Percentiles rank a stretch among this genome's conserved stretches.
phyloP scores from a whole-genome alignment of 139 green algal genomes.

The Ettlia oleoabundans region DNA sequence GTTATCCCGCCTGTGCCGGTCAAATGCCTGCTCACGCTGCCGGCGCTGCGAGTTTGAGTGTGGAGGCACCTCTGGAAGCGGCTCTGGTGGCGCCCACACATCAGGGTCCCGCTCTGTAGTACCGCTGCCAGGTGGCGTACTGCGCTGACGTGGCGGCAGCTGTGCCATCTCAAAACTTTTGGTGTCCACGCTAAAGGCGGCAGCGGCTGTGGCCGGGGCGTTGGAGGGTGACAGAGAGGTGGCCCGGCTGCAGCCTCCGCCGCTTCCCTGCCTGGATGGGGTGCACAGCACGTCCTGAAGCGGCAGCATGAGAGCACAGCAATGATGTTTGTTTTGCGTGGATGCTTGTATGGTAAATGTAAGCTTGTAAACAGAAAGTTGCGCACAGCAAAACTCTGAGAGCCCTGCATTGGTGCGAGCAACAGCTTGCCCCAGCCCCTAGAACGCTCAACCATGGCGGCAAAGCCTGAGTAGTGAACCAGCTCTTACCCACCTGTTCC shows the following conservation, averaged over 20 bases:
- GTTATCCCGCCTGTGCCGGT: too few relatives aligned
- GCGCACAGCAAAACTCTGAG: too few relatives aligned
- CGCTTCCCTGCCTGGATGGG: neutral
- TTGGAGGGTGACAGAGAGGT: neutral
- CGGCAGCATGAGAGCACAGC: too few relatives aligned
- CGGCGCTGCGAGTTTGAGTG: too few relatives aligned
- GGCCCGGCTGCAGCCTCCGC: neutral
- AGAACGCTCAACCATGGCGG: too few relatives aligned
- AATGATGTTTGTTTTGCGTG: too few relatives aligned
- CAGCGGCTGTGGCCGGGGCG: neutral
- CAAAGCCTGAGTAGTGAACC: neutral
- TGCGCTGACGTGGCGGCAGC: neutral
- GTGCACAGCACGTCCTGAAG: too few relatives aligned
- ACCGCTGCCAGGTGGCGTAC: neutral
- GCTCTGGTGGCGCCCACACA: constrained; percentile 1
- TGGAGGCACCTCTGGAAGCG: neutral
- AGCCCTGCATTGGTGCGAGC: too few relatives aligned
- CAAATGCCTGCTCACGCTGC: too few relatives aligned
- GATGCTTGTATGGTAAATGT: too few relatives aligned
- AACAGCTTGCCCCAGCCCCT: too few relatives aligned
- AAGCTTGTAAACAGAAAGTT: too few relatives aligned
- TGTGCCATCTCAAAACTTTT: neutral
- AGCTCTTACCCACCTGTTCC: neutral
- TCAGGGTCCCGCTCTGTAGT: constrained; percentile 1
- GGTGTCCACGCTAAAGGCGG: constrained; percentile 1